Conservation (phyloP, 441 rosid genomes). For the Syzygium malaccense region DNA sequence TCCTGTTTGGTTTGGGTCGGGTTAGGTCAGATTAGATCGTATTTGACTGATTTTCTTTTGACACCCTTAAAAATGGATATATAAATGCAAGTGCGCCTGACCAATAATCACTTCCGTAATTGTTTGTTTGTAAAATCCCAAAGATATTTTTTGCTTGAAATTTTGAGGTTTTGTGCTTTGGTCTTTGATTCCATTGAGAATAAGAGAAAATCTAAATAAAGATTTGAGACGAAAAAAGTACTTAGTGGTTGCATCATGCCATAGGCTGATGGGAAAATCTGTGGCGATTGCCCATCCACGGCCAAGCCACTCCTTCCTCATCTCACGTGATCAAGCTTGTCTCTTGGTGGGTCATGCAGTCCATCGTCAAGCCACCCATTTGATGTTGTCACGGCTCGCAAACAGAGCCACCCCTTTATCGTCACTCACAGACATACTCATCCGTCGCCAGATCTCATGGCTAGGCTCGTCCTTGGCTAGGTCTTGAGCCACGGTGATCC, state of each 20-base stretch:
- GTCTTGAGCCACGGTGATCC: background rate
- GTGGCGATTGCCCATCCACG: rapidly evolving
- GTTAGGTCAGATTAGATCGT: no score
- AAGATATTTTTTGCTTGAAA: background rate
- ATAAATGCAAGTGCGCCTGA: background rate
- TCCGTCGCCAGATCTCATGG: rapidly evolving
- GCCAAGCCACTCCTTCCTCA: background rate
- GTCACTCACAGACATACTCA: rapidly evolving
- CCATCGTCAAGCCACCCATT: background rate
- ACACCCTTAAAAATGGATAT: background rate
- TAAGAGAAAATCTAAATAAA: no score
- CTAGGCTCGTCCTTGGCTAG: background rate
- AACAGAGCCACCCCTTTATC: background rate
- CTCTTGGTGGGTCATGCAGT: rapidly evolving
- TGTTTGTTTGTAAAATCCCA: background rate
- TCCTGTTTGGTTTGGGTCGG: no score
- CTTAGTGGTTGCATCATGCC: background rate
- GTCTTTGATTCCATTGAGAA: no score
- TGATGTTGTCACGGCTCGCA: rapidly evolving
- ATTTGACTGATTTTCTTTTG: no score
- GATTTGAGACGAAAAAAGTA: background rate
- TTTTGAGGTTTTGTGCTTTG: background rate
- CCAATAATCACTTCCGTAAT: background rate
- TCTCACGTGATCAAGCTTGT: background rate
- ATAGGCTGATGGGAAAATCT: background rate